phyloP scores from a whole-genome alignment of 495 filamentous ascomycete species.

The Neurospora sp. region DNA sequence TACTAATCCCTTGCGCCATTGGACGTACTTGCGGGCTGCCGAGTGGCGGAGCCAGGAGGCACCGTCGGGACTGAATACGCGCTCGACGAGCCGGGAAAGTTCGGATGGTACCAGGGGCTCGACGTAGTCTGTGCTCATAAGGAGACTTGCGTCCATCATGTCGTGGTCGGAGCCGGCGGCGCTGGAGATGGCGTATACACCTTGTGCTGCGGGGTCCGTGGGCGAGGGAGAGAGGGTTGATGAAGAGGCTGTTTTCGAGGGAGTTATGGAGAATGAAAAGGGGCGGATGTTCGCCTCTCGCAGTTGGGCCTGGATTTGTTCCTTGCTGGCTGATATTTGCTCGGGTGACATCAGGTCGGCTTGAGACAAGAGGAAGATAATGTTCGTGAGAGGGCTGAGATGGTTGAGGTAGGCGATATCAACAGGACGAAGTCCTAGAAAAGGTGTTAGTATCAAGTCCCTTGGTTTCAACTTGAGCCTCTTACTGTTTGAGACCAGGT shows the following conservation, averaged over 20 bases:
- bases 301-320: conserved; percentile 49
- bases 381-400: conserved; percentile 69
- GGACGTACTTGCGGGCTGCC: conserved; percentile 78
- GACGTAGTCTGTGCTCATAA: conserved; percentile 92
- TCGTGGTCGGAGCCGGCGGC: conserved; percentile 66
- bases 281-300: conserved; percentile 50
- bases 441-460: background rate
- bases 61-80: conserved; percentile 70
- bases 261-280: conserved; percentile 52
- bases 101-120: conserved; percentile 77
- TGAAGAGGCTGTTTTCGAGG: background rate
- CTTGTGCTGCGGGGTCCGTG: conserved; percentile 19
- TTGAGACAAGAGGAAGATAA: conserved; percentile 76
- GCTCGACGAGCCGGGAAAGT: conserved; percentile 55
- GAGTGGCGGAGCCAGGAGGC: conserved; percentile 80
- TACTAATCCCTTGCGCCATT: conserved; percentile 39
- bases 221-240: conserved; percentile 1
- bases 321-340: conserved; percentile 53
- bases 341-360: conserved; percentile 57
- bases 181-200: conserved; percentile 76
- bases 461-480: background rate
- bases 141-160: conserved; percentile 85
- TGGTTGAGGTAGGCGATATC: conserved; percentile 71
- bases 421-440: conserved; percentile 54
- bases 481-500: conserved; percentile 49